These are phyloP conservation scores for Pulveroboletus sp. DNA, from an alignment of 768 basidiomycete genomes.

Conservation along the genomic window DNA sequence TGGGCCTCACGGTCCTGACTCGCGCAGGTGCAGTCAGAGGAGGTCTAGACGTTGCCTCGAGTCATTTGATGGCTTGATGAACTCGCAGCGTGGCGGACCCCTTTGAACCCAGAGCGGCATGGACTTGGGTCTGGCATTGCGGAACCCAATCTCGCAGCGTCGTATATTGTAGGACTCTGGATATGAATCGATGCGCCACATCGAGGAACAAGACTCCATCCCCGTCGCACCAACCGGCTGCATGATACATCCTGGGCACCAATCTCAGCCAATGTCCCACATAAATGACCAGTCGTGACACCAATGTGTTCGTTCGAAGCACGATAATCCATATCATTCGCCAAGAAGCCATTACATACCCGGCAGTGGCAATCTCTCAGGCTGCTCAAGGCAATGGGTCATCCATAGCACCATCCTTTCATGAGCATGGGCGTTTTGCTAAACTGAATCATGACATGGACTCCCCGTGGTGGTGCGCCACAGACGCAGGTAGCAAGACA, in stretches of 20 bases:
- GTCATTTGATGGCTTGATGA: slow-evolving; percentile 30
- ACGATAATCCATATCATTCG: slow-evolving; percentile 6
- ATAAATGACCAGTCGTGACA: neutral
- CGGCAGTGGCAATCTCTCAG: no score
- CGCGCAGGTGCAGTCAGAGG: neutral
- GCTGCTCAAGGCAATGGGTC: neutral
- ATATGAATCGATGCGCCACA: slow-evolving; percentile 23
- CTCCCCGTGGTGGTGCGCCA: slow-evolving; percentile 10
- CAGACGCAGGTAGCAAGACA: slow-evolving; percentile 1
- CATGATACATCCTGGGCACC: no score
- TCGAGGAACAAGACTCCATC: neutral
- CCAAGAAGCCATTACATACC: neutral
- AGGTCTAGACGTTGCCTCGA: slow-evolving; percentile 15
- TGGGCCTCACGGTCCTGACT: slow-evolving; percentile 14
- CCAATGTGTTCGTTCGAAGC: neutral
- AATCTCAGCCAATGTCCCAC: neutral
- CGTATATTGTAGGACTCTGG: slow-evolving; percentile 4
- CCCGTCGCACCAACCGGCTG: neutral
- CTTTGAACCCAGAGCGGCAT: no score
- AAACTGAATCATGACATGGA: neutral
- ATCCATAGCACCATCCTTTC: slow-evolving; percentile 6
- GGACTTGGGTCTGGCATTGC: no score
- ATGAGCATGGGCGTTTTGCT: neutral
- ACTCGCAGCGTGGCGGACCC: no score
- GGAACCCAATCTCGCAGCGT: no score